Percentiles rank a stretch among this genome's conserved stretches.
Evolutionary conservation across 768 basidiomycete species (phyloP).

Genomic region (Suillus sp.): DNA sequence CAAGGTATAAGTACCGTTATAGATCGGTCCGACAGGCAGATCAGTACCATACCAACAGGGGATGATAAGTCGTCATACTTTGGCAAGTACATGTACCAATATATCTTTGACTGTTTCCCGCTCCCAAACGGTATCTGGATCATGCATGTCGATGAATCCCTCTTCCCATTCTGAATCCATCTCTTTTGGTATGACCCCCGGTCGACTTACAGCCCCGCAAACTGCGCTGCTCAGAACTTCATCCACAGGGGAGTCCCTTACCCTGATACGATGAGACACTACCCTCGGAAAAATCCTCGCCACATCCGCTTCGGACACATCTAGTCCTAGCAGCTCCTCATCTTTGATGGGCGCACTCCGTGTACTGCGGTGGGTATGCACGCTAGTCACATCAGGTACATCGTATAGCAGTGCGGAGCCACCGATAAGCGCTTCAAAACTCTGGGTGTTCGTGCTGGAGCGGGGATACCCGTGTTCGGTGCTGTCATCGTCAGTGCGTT

Average conservation of each 20-base stretch:
- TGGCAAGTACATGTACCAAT: conserved; percentile 56
- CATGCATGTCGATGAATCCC: background rate
- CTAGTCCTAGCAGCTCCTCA: conserved; percentile 41
- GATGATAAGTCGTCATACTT: conserved; percentile 39
- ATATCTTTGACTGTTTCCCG: conserved; percentile 65
- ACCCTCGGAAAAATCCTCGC: conserved; percentile 73
- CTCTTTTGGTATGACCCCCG: conserved; percentile 18
- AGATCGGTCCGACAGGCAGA: background rate
- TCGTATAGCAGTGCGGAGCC: conserved; percentile 13
- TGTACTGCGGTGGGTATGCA: conserved; percentile 10
- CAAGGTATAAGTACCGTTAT: background rate
- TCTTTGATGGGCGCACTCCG: conserved; percentile 13
- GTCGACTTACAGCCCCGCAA: conserved; percentile 49
- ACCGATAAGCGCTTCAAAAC: conserved; percentile 23
- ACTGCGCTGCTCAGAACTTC: conserved; percentile 67
- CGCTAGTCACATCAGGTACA: conserved; percentile 17
- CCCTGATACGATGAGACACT: conserved; percentile 72
- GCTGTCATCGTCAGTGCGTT: conserved; percentile 22
- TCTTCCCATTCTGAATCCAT: conserved; percentile 13
- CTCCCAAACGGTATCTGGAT: conserved; percentile 34
- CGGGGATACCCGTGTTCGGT: conserved; percentile 18
- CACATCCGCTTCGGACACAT: conserved; percentile 75
- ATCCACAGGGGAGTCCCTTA: conserved; percentile 69
- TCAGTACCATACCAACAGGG: conserved; percentile 8
- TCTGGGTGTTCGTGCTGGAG: conserved; percentile 22